Percentiles rank a stretch among this genome's conserved stretches.
Evolutionary conservation across 1,284 basidiomycete genomes (phyloP).

Genomic region (Cystobasidium pallidum): DNA sequence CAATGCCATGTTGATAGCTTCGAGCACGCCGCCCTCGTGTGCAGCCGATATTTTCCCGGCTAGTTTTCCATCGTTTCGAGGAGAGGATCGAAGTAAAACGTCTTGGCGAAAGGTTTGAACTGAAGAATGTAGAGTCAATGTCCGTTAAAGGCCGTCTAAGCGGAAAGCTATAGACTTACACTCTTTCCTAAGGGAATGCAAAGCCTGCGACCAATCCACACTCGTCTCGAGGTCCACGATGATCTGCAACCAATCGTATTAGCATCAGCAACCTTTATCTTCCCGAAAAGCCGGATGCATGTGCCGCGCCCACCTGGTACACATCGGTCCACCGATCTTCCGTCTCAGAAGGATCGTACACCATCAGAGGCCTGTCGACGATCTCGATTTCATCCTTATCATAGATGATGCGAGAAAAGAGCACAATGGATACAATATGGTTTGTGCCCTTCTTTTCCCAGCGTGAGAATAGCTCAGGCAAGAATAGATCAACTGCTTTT

Average conservation of each 20-base stretch:
- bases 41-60: constrained; percentile 81
- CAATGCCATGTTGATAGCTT: constrained; percentile 88
- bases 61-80: constrained; percentile 64
- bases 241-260: constrained; percentile 68
- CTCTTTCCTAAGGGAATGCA: constrained; percentile 82
- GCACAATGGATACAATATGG: constrained; percentile 90
- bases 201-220: constrained; percentile 81
- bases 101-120: constrained; percentile 46
- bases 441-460: constrained; percentile 82
- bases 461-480: constrained; percentile 77
- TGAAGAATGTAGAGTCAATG: background rate
- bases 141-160: background rate
- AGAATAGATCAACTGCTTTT: constrained; percentile 90
- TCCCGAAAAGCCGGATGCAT: background rate
- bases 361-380: constrained; percentile 48
- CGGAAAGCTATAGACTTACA: background rate
- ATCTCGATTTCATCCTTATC: constrained; percentile 76
- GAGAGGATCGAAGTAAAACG: constrained; percentile 48
- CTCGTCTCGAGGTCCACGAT: constrained; percentile 89
- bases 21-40: constrained; percentile 91
- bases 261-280: background rate
- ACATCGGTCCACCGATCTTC: constrained; percentile 92
- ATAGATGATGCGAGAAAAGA: constrained; percentile 93
- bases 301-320: constrained; percentile 55
- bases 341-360: constrained; percentile 44